Evolutionary conservation across 2,329 filamentous ascomycete species (phyloP).

Genomic region (Fusarium nurragi): DNA sequence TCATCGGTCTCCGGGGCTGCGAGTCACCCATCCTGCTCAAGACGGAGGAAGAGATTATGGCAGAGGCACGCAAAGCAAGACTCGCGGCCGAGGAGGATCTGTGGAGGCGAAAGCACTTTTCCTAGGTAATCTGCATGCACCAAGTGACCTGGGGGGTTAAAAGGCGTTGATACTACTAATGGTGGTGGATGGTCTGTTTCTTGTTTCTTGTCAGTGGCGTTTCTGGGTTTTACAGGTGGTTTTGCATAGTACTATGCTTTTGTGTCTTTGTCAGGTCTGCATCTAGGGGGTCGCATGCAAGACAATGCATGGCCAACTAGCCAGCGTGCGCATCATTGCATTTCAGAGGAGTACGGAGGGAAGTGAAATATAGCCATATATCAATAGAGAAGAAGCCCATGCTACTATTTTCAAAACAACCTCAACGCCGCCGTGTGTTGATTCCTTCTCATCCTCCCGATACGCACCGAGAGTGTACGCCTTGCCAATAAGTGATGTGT

Average conservation of each 20-base stretch:
- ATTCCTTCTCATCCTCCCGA: constrained; percentile 1
- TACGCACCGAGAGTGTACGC: constrained; percentile 1
- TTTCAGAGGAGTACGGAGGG: constrained; percentile 32
- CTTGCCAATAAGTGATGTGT: constrained; percentile 7
- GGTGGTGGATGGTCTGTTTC: constrained; percentile 7
- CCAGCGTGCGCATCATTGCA: constrained; percentile 39
- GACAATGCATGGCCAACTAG: constrained; percentile 27
- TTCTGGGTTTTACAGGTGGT: constrained; percentile 1
- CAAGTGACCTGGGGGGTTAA: not conserved
- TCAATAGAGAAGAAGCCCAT: constrained; percentile 38
- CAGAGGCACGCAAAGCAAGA: constrained; percentile 54
- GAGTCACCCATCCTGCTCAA: constrained; percentile 52
- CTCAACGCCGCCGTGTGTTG: constrained; percentile 28
- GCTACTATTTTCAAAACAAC: constrained; percentile 32
- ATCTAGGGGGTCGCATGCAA: constrained; percentile 33
- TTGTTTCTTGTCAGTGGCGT: not conserved
- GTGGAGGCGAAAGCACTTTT: constrained; percentile 57
- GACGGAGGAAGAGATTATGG: constrained; percentile 60
- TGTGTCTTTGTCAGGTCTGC: constrained; percentile 9
- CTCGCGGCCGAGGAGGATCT: constrained; percentile 57
- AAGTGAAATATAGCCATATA: constrained; percentile 15
- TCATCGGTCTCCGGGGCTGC: constrained; percentile 74
- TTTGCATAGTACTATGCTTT: constrained; percentile 15
- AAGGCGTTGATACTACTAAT: constrained; percentile 10
- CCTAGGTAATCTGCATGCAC: constrained; percentile 32